Base-by-base conservation (phyloP, 2,329 filamentous ascomycete species). In the Monosporascus ibericus region DNA sequence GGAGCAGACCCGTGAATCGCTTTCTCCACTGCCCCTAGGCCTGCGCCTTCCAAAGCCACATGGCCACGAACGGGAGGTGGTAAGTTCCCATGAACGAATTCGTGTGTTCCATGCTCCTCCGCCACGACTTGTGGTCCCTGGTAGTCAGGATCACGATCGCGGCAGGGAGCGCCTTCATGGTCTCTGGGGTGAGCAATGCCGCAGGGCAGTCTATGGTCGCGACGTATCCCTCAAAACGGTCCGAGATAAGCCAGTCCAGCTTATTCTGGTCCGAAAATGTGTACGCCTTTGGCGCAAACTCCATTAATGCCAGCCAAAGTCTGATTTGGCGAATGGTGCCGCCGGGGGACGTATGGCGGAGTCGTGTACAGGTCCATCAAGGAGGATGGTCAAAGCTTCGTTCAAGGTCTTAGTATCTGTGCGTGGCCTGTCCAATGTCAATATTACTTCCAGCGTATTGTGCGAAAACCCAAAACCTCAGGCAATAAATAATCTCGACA, bases 131-230 rank as follows among this genome's bases (percentile, higher is more conserved):
- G 44, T 68, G 61, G 52, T 71, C 66, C 48, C 72, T 65, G 1
- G 68, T 71, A 15, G 73, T 75, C 55, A 68, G 72, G 50, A 80
- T 71, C 30, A 79, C 75, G 49, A 73, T 70, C 18, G 77, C 76
- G 38, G 78, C 70, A 0, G 77, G 77, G 57, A 76, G 79, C 36
- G 78, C 61, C 38, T 72, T 68, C 61, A 79, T 64, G 50, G 79
- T 66, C 55, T 79, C 75, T 40, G 72, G 70, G 20, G 66, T 70
- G 17, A 79, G 68, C 20, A 70, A 61, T 36, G 58, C 67, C 4
- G 70, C 69, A 2, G 76, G 76, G 30, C 70, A 64, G 60, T 80
- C 77, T 63, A 69, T 68, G 48, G 64, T 68, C 36, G 67, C 68
- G 48, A 66, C 65, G 57, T 72, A 63, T 56, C 70, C 65, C 53